Evolutionary conservation across 306 rosid species (phyloP).

Genomic region (Benincasa hispida): DNA sequence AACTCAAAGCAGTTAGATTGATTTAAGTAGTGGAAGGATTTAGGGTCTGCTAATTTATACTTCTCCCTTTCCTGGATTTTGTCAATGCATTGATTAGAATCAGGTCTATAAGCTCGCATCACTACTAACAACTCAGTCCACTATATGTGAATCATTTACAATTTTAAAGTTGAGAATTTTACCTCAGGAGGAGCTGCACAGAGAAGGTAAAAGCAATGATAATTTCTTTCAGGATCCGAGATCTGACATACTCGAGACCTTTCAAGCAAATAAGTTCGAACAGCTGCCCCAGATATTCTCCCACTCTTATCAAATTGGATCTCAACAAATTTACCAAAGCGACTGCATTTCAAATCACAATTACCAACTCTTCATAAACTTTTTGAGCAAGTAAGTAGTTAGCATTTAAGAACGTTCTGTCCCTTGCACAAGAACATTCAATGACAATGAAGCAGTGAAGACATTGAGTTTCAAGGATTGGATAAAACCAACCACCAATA

Average conservation of each 20-base stretch:
- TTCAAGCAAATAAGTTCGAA: slow-evolving; percentile 91
- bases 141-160: slow-evolving; percentile 3
- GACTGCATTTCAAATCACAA: slow-evolving; percentile 55
- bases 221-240: slow-evolving; percentile 96
- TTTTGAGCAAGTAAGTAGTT: background rate
- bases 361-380: background rate
- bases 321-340: slow-evolving; percentile 99
- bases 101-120: background rate
- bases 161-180: slow-evolving; percentile 14
- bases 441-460: background rate
- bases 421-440: background rate
- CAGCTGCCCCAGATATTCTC: slow-evolving; percentile 97
- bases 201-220: slow-evolving; percentile 98
- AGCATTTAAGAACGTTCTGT: background rate
- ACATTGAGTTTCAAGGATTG: slow-evolving; percentile 8
- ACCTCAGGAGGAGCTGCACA: slow-evolving; percentile 98
- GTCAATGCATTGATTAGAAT: background rate
- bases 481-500: slow-evolving; percentile 6
- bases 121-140: background rate
- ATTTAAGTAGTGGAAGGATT: slow-evolving; percentile 84
- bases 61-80: slow-evolving; percentile 65
- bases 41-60: slow-evolving; percentile 74
- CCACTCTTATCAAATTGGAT: slow-evolving; percentile 99
- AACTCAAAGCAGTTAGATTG: slow-evolving; percentile 72
- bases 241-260: slow-evolving; percentile 98